Evolutionary conservation across 495 filamentous ascomycete species (phyloP).

Genomic region (Xylaria curta): DNA sequence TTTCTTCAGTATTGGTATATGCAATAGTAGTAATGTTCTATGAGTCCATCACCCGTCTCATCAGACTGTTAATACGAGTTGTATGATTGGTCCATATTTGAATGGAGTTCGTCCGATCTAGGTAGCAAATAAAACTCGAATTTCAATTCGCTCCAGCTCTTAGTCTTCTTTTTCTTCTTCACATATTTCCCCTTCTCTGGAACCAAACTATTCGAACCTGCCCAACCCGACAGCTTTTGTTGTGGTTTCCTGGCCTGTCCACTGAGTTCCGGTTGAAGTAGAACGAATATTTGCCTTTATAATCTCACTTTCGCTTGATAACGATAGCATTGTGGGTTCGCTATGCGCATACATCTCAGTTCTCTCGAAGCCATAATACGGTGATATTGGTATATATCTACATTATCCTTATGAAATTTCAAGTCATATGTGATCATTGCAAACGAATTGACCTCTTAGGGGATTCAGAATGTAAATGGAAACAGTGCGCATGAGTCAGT

Average conservation of each 20-base stretch:
- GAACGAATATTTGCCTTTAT: constrained; percentile 41
- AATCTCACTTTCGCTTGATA: constrained; percentile 41
- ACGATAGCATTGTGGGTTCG: constrained; percentile 42
- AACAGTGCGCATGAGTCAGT: neutral
- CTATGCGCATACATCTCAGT: constrained; percentile 43
- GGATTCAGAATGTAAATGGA: neutral
- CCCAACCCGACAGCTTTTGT: constrained; percentile 18
- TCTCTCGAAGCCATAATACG: neutral
- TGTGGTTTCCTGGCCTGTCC: constrained; percentile 23
- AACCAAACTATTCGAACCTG: constrained; percentile 30
- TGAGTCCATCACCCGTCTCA: neutral
- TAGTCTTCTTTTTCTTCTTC: constrained; percentile 35
- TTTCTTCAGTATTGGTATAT: neutral
- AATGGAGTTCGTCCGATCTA: neutral
- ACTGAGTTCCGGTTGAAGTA: constrained; percentile 38
- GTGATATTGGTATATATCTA: neutral
- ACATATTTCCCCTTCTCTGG: constrained; percentile 51
- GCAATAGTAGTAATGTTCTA: neutral
- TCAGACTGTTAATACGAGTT: neutral
- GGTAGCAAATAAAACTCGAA: constrained; percentile 18
- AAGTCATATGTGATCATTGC: neutral
- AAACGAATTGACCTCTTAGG: neutral
- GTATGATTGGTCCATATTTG: constrained; percentile 21
- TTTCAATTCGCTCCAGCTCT: constrained; percentile 19
- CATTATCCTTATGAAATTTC: neutral